A percentile compares a stretch with the other conserved stretches of the same genome.
Conservation (phyloP, 1,139 yeast species). For the Debaryomyces sp. region DNA sequence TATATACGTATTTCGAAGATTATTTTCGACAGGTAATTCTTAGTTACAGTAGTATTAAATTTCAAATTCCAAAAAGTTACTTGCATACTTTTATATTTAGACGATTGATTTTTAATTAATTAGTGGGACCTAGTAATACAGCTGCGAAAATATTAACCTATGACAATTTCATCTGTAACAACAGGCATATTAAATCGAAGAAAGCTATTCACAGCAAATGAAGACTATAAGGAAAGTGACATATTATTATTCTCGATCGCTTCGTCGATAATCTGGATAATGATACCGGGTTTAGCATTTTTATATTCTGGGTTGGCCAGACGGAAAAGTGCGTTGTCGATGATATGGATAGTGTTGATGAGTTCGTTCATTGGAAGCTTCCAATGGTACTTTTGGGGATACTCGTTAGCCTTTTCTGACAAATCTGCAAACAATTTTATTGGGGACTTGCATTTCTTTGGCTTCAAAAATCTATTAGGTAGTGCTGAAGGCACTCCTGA, state of each 20-base stretch:
- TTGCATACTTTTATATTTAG: background rate
- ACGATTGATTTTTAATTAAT: background rate
- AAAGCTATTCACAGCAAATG: slow-evolving; percentile 40
- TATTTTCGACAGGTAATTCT: background rate
- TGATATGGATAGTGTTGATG: slow-evolving; percentile 82
- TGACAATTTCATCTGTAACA: slow-evolving; percentile 6
- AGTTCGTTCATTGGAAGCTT: slow-evolving; percentile 77
- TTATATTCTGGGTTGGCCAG: slow-evolving; percentile 92
- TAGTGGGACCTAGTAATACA: slow-evolving; percentile 1
- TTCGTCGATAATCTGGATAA: slow-evolving; percentile 82
- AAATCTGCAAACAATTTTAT: slow-evolving; percentile 81
- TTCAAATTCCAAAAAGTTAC: background rate
- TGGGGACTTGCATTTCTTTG: slow-evolving; percentile 83
- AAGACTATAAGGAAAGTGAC: slow-evolving; percentile 44
- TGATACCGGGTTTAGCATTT: slow-evolving; percentile 95
- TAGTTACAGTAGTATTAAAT: background rate
- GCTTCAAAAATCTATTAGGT: slow-evolving; percentile 72
- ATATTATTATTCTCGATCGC: slow-evolving; percentile 52
- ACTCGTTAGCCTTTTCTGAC: slow-evolving; percentile 80
- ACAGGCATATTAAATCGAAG: slow-evolving; percentile 25
- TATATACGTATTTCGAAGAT: slow-evolving; percentile 3
- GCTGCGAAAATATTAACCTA: slow-evolving; percentile 6
- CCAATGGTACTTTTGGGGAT: slow-evolving; percentile 99
- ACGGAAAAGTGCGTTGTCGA: slow-evolving; percentile 84
- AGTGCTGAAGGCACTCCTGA: slow-evolving; percentile 41